These are phyloP conservation scores for Talaromyces liani DNA, from an alignment of 495 filamentous ascomycete species.

Conservation along the genomic window DNA sequence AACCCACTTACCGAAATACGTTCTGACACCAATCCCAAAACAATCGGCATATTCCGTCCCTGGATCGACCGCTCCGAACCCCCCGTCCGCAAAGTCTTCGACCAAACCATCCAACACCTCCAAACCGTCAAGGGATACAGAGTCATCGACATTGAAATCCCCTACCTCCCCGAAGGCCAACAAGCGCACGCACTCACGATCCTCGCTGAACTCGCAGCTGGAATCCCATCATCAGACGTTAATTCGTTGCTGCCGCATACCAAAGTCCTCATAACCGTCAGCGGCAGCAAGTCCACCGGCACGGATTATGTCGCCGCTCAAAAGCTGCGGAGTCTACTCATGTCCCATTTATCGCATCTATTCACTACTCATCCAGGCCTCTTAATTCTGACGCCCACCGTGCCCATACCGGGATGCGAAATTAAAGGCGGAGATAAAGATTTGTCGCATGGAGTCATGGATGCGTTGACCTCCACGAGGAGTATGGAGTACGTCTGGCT, in stretches of 20 bases:
- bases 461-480: conserved; percentile 62
- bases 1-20: conserved; percentile 28
- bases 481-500: conserved; percentile 88
- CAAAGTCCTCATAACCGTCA: conserved; percentile 62
- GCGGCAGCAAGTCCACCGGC: conserved; percentile 51
- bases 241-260: conserved; percentile 58
- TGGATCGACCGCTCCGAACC: conserved; percentile 68
- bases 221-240: conserved; percentile 30
- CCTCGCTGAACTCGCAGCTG: conserved; percentile 56
- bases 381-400: conserved; percentile 73
- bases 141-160: conserved; percentile 65
- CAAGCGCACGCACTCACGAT: conserved; percentile 76
- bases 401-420: conserved; percentile 69
- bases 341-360: conserved; percentile 72
- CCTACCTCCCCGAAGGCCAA: conserved; percentile 66
- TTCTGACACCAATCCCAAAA: conserved; percentile 25
- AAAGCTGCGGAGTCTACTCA: conserved; percentile 66
- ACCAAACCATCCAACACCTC: conserved; percentile 55
- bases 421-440: conserved; percentile 44
- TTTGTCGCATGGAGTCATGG: conserved; percentile 58
- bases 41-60: conserved; percentile 64
- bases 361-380: conserved; percentile 68
- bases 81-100: conserved; percentile 51
- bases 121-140: conserved; percentile 52
- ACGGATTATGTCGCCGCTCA: conserved; percentile 68